Conservation (phyloP, 2,329 filamentous ascomycete genomes). For the Colletotrichum tropicicola region DNA sequence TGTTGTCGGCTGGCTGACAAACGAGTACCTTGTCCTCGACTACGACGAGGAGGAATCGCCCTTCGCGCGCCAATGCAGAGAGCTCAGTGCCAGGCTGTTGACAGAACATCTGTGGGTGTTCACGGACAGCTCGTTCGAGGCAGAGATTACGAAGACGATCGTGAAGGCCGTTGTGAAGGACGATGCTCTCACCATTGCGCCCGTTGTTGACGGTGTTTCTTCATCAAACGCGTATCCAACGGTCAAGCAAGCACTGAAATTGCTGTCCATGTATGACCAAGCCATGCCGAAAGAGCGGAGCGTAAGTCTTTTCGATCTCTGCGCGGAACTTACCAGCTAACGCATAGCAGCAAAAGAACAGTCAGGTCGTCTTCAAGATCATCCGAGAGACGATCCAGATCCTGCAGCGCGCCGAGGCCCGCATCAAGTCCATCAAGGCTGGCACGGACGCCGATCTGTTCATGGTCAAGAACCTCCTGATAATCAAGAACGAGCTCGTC, state of each 20-base stretch:
- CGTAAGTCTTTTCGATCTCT: constrained; percentile 48
- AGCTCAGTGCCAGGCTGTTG: constrained; percentile 64
- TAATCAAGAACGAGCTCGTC: constrained; percentile 95
- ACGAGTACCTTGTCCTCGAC: constrained; percentile 65
- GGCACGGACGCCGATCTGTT: constrained; percentile 85
- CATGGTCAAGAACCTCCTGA: constrained; percentile 91
- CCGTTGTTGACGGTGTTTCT: constrained; percentile 56
- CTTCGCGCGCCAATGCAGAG: constrained; percentile 62
- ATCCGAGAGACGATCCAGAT: constrained; percentile 90
- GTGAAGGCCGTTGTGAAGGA: constrained; percentile 56
- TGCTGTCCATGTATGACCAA: constrained; percentile 70
- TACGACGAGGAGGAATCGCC: constrained; percentile 64
- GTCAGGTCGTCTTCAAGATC: constrained; percentile 71
- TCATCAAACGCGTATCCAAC: constrained; percentile 67
- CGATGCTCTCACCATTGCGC: constrained; percentile 59
- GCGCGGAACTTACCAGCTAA: neutral
- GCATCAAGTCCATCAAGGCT: constrained; percentile 69
- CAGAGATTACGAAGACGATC: constrained; percentile 64
- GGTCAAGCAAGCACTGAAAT: constrained; percentile 65
- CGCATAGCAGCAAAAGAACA: constrained; percentile 55
- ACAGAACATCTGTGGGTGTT: constrained; percentile 67
- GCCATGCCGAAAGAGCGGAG: constrained; percentile 71
- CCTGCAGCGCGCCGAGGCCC: constrained; percentile 78
- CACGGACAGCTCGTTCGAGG: constrained; percentile 62
- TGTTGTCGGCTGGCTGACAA: constrained; percentile 65